Percentiles rank a stretch among this genome's conserved stretches.
Conservation (phyloP, 257 asterid genomes). For the Solanum piurae region DNA sequence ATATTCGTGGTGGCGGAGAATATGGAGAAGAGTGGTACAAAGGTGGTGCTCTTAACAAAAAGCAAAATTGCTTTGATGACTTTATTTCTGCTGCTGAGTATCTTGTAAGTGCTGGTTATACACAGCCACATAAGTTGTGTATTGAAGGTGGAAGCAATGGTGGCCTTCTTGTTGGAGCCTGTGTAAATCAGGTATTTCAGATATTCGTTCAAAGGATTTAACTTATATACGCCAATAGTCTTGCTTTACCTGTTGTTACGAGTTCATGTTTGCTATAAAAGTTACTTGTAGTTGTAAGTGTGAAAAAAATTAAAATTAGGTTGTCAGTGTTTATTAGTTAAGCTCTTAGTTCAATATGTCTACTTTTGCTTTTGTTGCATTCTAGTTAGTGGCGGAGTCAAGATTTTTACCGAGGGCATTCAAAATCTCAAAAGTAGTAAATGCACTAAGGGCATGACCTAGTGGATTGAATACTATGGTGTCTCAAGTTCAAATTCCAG, state of each 20-base stretch:
- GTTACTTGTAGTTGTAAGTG: neutral
- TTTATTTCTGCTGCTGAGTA: conserved; percentile 73
- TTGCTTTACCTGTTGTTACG: neutral
- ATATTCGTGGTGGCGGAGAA: conserved; percentile 98
- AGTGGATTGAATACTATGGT: neutral
- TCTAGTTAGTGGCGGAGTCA: neutral
- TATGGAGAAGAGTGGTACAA: conserved; percentile 99
- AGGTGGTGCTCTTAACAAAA: conserved; percentile 70
- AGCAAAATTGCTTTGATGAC: conserved; percentile 91
- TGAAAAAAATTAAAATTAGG: neutral
- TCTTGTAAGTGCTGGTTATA: conserved; percentile 78
- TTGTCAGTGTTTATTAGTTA: neutral
- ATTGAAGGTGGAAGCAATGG: conserved; percentile 99
- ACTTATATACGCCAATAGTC: neutral
- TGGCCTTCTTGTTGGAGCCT: conserved; percentile 91
- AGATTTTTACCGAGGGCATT: neutral
- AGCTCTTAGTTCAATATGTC: neutral
- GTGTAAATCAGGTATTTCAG: conserved; percentile 70
- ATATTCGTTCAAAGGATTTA: neutral
- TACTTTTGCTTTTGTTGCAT: neutral
- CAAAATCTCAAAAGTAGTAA: neutral
- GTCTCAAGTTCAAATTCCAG: neutral
- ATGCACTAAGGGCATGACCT: neutral
- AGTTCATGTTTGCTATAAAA: neutral
- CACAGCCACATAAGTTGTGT: conserved; percentile 72